Conservation (phyloP, 805 yeast genomes). For the Nakazawaea laoshanensis region DNA sequence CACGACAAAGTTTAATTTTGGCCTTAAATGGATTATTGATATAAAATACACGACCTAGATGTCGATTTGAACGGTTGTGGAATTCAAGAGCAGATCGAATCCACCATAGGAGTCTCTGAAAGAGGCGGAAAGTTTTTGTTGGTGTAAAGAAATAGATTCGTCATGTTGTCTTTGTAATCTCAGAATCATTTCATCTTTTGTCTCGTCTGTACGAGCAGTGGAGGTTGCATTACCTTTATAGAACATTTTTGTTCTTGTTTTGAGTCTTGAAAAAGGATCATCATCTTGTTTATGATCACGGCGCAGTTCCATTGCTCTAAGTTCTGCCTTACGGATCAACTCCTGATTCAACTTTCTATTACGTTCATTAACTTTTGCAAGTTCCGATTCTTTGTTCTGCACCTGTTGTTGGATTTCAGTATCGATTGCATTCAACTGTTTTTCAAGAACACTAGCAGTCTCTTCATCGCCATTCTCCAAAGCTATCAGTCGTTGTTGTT, state of each 20-base stretch:
- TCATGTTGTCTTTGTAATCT: slow-evolving; percentile 4
- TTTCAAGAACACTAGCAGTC: slow-evolving; percentile 35
- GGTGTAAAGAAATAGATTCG: not conserved
- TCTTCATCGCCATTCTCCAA: slow-evolving; percentile 42
- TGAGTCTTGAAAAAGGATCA: slow-evolving; percentile 86
- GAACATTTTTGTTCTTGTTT: slow-evolving; percentile 80
- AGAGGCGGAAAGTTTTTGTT: slow-evolving; percentile 2
- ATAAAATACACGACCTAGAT: no score
- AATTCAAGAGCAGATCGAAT: no score
- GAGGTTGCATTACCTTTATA: slow-evolving; percentile 40
- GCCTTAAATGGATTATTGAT: no score
- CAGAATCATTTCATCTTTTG: slow-evolving; percentile 2
- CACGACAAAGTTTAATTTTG: no score
- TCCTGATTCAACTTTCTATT: slow-evolving; percentile 77
- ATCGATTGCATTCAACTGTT: slow-evolving; percentile 31
- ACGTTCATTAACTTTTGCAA: slow-evolving; percentile 73
- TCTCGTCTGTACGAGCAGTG: not conserved
- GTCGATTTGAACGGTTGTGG: slow-evolving; percentile 7
- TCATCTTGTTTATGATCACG: slow-evolving; percentile 29
- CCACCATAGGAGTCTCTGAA: slow-evolving; percentile 9
- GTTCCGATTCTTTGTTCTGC: slow-evolving; percentile 32
- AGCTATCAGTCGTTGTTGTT: slow-evolving; percentile 73
- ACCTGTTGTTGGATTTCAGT: slow-evolving; percentile 24
- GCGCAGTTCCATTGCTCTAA: slow-evolving; percentile 44
- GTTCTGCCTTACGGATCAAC: slow-evolving; percentile 72